Evolutionary conservation across 129 eudicot genomes (phyloP).

Genomic region (Artemisia argyi): DNA sequence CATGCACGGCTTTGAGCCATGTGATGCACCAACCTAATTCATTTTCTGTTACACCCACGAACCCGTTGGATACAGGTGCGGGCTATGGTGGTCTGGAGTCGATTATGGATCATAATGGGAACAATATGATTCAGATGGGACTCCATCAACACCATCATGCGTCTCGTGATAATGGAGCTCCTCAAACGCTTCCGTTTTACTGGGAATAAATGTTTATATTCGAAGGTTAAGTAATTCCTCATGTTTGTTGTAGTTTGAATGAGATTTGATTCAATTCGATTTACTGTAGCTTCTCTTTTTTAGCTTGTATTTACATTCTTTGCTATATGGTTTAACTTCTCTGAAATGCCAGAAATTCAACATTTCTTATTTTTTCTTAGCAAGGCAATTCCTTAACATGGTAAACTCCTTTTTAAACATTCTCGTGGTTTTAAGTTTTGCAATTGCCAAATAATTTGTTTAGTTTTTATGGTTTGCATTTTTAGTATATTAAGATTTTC

Average conservation of each 20-base stretch:
- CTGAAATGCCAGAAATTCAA: constrained; percentile 1
- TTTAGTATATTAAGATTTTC: too few species aligned
- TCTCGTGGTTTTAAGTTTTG: too few species aligned
- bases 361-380: neutral
- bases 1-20: constrained; percentile 38
- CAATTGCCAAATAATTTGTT: too few species aligned
- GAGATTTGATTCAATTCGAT: constrained; percentile 27
- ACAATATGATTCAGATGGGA: constrained; percentile 34
- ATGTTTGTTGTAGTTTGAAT: constrained; percentile 17
- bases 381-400: too few species aligned
- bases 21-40: constrained; percentile 38
- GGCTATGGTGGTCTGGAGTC: constrained; percentile 38
- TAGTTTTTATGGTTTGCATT: too few species aligned
- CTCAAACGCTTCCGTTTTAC: constrained; percentile 57
- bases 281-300: neutral
- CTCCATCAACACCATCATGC: constrained; percentile 29
- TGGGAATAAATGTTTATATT: constrained; percentile 43
- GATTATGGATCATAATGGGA: constrained; percentile 36
- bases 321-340: neutral
- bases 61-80: constrained; percentile 32
- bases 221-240: constrained; percentile 4
- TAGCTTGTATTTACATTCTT: constrained; percentile 1
- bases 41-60: constrained; percentile 23
- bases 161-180: constrained; percentile 36
- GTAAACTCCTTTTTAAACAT: too few species aligned